A percentile compares a stretch with the other conserved stretches of the same genome.
These are phyloP conservation scores for Metrosideros polymorpha DNA, from an alignment of 441 rosid genomes.

Conservation along the genomic window DNA sequence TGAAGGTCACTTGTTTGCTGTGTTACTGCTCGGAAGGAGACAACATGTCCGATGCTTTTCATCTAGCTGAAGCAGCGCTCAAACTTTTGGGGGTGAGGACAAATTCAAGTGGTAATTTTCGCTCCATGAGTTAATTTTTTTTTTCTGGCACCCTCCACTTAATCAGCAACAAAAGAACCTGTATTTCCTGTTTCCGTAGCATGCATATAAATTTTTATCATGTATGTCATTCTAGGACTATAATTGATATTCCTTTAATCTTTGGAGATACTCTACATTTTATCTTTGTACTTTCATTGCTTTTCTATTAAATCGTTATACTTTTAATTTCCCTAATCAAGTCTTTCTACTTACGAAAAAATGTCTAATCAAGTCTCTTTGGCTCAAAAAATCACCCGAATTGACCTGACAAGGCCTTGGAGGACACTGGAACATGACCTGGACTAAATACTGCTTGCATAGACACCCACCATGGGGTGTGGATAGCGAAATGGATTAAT, in stretches of 20 bases:
- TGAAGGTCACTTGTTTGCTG: conserved; percentile 71
- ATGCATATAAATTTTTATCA: background rate
- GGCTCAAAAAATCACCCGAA: background rate
- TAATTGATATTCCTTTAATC: background rate
- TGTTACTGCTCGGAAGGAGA: conserved; percentile 97
- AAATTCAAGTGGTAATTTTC: conserved; percentile 36
- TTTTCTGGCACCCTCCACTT: background rate
- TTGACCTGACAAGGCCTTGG: background rate
- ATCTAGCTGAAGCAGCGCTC: conserved; percentile 65
- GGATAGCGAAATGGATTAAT: background rate
- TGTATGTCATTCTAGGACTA: background rate
- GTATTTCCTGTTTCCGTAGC: background rate
- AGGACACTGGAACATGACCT: background rate
- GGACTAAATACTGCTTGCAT: background rate
- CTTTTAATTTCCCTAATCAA: background rate
- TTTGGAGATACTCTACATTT: background rate
- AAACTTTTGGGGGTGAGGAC: conserved; percentile 37
- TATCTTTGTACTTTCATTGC: background rate
- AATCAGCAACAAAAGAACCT: background rate
- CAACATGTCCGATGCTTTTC: conserved; percentile 71
- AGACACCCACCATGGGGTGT: background rate
- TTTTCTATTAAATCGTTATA: background rate
- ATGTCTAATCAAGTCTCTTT: background rate
- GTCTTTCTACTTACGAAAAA: background rate
- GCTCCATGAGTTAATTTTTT: background rate